A percentile compares a stretch with the other conserved stretches of the same genome.
phyloP scores from a whole-genome alignment of 177 flowering plant genomes.

The Vitis hybrid region DNA sequence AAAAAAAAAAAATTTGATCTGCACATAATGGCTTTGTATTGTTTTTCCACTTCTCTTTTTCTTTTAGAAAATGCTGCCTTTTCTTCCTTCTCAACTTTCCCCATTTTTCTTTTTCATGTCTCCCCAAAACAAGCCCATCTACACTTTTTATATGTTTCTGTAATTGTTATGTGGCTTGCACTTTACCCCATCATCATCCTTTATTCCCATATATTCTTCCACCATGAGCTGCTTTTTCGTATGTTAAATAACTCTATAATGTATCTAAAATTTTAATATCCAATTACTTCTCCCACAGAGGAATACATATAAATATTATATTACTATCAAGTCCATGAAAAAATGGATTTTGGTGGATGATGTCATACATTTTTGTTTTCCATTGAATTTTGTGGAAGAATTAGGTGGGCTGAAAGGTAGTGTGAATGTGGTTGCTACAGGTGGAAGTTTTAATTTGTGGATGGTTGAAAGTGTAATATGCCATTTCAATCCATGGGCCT shows the following conservation, averaged over 20 bases:
- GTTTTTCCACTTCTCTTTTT: neutral
- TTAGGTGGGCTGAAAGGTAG: neutral
- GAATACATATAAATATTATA: too few species aligned
- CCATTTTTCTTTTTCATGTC: conserved; percentile 5
- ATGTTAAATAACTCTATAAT: too few species aligned
- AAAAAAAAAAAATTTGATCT: too few species aligned
- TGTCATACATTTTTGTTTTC: neutral
- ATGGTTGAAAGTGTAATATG: conserved; percentile 12
- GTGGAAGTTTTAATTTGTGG: neutral
- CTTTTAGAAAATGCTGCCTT: neutral
- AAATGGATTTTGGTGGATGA: neutral
- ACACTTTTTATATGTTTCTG: conserved; percentile 1
- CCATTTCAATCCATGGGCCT: conserved; percentile 20
- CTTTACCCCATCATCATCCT: conserved; percentile 6
- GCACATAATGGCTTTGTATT: neutral
- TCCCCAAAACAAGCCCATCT: conserved; percentile 6
- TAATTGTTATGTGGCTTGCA: neutral
- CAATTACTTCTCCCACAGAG: too few species aligned
- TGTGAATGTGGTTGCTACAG: neutral
- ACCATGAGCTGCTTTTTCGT: neutral
- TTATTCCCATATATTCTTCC: conserved; percentile 5
- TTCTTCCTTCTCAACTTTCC: neutral
- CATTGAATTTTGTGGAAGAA: neutral
- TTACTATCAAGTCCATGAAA: too few species aligned
- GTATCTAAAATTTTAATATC: too few species aligned